Evolutionary conservation across 345 rosid species (phyloP).

Genomic region (Populus ilicifolia): DNA sequence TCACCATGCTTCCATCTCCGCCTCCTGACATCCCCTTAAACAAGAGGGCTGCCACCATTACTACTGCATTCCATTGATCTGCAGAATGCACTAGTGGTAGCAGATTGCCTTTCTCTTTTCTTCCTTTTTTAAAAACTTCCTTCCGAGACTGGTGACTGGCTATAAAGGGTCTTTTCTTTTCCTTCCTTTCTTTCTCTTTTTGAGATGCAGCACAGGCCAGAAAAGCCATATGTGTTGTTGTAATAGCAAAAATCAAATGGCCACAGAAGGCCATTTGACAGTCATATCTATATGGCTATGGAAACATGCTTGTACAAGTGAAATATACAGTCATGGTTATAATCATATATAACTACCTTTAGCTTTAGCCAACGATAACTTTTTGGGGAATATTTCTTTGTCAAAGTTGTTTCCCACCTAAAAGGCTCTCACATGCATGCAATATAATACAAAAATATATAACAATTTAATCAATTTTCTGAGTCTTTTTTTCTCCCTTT

Average conservation of each 20-base stretch:
- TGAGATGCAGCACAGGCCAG: neutral
- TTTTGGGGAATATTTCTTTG: neutral
- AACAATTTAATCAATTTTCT: no score
- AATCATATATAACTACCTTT: neutral
- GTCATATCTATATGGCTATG: conserved; percentile 2
- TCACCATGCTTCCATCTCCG: conserved; percentile 68
- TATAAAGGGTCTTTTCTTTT: neutral
- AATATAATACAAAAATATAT: no score
- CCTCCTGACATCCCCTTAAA: conserved; percentile 40
- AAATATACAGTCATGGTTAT: neutral
- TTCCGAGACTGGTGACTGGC: neutral
- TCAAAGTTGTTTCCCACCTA: neutral
- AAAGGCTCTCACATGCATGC: no score
- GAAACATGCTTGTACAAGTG: neutral
- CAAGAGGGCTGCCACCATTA: neutral
- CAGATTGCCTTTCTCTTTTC: neutral
- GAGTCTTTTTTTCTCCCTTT: no score
- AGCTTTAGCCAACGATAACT: neutral
- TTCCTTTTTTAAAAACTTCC: neutral
- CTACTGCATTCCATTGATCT: conserved; percentile 13
- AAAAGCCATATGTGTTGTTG: neutral
- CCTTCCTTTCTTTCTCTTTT: no score
- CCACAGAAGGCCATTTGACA: neutral
- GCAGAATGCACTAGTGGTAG: no score
- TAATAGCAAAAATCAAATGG: neutral